Base-by-base conservation (phyloP, 495 filamentous ascomycete species). In the Aspergillus bridgeri region DNA sequence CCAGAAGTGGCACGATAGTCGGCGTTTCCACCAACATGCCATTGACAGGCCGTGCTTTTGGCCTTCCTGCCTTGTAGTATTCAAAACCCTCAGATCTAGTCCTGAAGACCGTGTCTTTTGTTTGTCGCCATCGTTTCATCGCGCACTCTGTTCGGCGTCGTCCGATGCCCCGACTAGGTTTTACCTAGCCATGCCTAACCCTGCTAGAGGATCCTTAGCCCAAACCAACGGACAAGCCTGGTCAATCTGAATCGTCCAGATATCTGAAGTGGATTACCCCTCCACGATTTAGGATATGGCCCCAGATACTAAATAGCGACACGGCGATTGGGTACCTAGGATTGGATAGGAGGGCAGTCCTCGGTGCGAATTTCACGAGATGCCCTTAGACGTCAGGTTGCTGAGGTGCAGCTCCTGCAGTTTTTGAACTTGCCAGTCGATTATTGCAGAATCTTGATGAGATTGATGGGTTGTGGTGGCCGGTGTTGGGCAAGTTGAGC, bases 21-120 rank as follows among this genome's bases (percentile, higher is more conserved):
- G 33, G 33, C 33, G 33, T 11, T 15, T 2, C 3, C 33, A 11
- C 8, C 53, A 56, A 47, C 83, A 13, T 42, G 9, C 33, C 33
- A 38, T 15, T 15, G 11, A 38, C n/a, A n/a, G n/a, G n/a, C 9
- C 5, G 1, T 38, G 2, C 13, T 15, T 38, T 13, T 38, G 8
- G 9, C 9, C 33, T 38, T 4, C 11, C 33, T 38, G 33, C 13
- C 9, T 3, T 15, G 9, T 3, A 38, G 13, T 9, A 38, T 13
- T 15, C 1, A 38, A 13, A 38, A 8, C 33, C 17, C 33, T 11
- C 11, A 33, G 29, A 9, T 6, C 7, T 9, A 4, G 33, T 15
- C 27, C 6, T 6, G 17, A 15, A 11, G 33, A 15, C 5, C 4
- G 33, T 4, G 13, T 38, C 1, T 9, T 38, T 13, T 15, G 13